phyloP scores from a whole-genome alignment of 2,329 filamentous ascomycete genomes.

The Rosellinia necatrix region DNA sequence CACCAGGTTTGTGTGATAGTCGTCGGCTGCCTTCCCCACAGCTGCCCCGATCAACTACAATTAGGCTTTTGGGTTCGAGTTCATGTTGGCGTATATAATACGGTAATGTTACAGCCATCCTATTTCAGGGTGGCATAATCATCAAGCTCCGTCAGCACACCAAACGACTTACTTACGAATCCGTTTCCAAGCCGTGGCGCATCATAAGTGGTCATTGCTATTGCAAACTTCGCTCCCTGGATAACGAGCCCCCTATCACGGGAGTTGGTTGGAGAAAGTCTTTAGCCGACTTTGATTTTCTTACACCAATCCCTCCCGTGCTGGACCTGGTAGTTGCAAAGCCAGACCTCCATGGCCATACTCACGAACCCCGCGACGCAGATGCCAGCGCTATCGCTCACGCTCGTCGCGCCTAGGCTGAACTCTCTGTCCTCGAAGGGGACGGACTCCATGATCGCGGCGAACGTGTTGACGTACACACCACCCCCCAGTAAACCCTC shows the following conservation, averaged over 20 bases:
- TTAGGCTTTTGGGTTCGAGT: not conserved
- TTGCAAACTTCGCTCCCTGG: too few species aligned
- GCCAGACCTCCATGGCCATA: slow-evolving; percentile 77
- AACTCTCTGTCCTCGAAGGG: slow-evolving; percentile 83
- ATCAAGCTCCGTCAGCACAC: not conserved
- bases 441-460: slow-evolving; percentile 86
- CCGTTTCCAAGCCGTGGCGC: not conserved
- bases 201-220: too few species aligned
- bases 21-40: too few species aligned
- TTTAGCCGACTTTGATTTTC: slow-evolving; percentile 51
- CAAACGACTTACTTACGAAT: not conserved
- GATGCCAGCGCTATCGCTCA: slow-evolving; percentile 90
- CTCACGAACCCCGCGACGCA: slow-evolving; percentile 85
- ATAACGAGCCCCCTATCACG: too few species aligned
- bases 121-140: not conserved
- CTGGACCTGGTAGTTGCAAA: slow-evolving; percentile 85
- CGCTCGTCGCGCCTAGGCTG: slow-evolving; percentile 84
- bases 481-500: slow-evolving; percentile 88
- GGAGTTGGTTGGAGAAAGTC: not conserved
- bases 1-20: too few species aligned
- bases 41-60: too few species aligned
- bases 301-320: slow-evolving; percentile 78
- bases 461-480: slow-evolving; percentile 96
- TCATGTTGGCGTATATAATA: not conserved
- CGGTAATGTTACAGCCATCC: not conserved